These are phyloP conservation scores for Parathielavia appendiculata DNA, from an alignment of 495 filamentous ascomycete genomes.

Conservation along the genomic window DNA sequence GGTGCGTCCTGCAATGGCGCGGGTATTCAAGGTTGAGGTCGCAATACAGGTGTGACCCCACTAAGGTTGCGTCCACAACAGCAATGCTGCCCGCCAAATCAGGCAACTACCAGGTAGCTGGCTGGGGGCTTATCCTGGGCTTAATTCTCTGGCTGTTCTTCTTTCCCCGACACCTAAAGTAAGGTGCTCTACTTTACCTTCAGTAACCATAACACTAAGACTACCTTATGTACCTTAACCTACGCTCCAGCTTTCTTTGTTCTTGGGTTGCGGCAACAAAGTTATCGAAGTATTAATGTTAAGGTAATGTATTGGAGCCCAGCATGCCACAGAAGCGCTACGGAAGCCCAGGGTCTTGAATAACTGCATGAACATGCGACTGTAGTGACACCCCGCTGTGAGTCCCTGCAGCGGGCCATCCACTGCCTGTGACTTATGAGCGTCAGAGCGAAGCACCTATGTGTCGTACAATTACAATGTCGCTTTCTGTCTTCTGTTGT, in stretches of 20 bases:
- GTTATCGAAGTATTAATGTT: no score
- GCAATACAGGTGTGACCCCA: constrained; percentile 7
- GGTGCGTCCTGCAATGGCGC: not conserved
- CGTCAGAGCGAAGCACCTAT: no score
- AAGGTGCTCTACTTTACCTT: no score
- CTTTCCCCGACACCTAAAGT: no score
- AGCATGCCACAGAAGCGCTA: not conserved
- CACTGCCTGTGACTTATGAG: not conserved
- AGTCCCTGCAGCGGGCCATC: not conserved
- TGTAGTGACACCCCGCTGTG: not conserved
- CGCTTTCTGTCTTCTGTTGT: no score
- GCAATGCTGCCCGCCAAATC: not conserved
- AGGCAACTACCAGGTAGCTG: not conserved
- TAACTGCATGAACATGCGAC: constrained; percentile 3
- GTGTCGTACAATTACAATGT: no score
- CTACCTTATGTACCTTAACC: no score
- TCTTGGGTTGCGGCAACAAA: no score
- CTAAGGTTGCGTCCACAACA: not conserved
- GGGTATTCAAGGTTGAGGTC: constrained; percentile 18
- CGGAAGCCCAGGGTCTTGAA: not conserved
- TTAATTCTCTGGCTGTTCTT: no score
- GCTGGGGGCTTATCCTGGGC: not conserved
- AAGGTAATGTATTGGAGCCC: no score
- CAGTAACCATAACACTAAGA: no score
- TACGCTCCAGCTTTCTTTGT: no score